Conservation (phyloP, 768 basidiomycete species). For the Leccinum ochraceum region DNA sequence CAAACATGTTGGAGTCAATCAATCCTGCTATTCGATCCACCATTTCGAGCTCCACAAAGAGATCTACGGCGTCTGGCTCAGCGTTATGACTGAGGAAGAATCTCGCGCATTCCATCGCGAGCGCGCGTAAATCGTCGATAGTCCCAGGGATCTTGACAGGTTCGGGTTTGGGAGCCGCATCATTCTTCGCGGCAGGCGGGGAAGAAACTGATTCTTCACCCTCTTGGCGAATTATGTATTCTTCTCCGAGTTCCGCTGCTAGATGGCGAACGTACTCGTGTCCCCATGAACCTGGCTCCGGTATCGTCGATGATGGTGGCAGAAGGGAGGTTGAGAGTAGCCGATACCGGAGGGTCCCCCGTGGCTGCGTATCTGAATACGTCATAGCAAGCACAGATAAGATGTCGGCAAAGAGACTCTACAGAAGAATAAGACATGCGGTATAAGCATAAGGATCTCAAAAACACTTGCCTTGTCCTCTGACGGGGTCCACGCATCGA, state of each 20-base stretch:
- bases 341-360: conserved; percentile 93
- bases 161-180: conserved; percentile 33
- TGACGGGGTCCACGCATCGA: conserved; percentile 78
- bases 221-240: conserved; percentile 74
- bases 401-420: conserved; percentile 96
- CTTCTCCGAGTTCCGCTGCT: conserved; percentile 94
- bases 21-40: conserved; percentile 74
- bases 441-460: background rate
- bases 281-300: conserved; percentile 96
- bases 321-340: conserved; percentile 75
- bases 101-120: conserved; percentile 82
- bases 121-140: conserved; percentile 69
- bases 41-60: conserved; percentile 91
- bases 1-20: conserved; percentile 86
- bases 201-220: conserved; percentile 38
- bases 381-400: conserved; percentile 99
- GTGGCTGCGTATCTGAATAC: conserved; percentile 95
- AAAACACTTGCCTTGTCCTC: conserved; percentile 55
- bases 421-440: conserved; percentile 8
- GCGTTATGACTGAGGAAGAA: conserved; percentile 95
- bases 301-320: conserved; percentile 62
- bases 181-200: conserved; percentile 29
- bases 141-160: conserved; percentile 47
- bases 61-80: conserved; percentile 96
- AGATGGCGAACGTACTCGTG: conserved; percentile 99